Evolutionary conservation across 257 asterid species (phyloP).

Genomic region (Przewalskia tangutica): DNA sequence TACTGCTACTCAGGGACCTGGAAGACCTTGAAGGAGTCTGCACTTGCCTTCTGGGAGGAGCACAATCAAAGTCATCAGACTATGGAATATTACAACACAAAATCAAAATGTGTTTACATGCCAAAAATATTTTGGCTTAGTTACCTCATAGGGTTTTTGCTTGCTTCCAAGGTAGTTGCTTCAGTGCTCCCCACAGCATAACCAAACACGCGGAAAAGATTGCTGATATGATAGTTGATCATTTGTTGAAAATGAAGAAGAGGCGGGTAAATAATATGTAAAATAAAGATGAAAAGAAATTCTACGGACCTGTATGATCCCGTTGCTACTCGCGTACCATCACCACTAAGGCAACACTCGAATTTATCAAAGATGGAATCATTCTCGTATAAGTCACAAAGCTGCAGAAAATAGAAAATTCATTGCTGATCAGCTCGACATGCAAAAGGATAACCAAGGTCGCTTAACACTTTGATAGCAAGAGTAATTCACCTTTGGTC

Average conservation of each 20-base stretch:
- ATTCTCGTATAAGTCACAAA: conserved; percentile 76
- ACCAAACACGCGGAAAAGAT: conserved; percentile 89
- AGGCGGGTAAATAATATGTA: conserved; percentile 1
- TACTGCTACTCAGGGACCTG: conserved; percentile 62
- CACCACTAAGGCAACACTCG: conserved; percentile 87
- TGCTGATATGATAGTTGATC: conserved; percentile 43
- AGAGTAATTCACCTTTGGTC: conserved; percentile 58
- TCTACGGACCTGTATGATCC: conserved; percentile 72
- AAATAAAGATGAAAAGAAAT: background rate
- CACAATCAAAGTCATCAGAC: conserved; percentile 7
- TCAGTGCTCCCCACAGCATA: conserved; percentile 63
- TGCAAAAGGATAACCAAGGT: background rate
- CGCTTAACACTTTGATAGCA: background rate
- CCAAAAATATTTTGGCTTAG: background rate
- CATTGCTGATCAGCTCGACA: conserved; percentile 12
- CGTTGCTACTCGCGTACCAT: conserved; percentile 67
- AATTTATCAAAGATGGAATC: conserved; percentile 87
- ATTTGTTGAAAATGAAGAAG: conserved; percentile 2
- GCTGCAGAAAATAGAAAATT: conserved; percentile 38
- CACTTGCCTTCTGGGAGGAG: conserved; percentile 54
- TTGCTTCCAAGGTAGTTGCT: conserved; percentile 91
- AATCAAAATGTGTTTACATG: background rate
- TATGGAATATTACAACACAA: background rate
- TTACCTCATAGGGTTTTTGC: conserved; percentile 98
- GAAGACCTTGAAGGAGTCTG: conserved; percentile 65